Evolutionary conservation across 495 filamentous ascomycete genomes (phyloP).

Genomic region (Neurospora intermedia): DNA sequence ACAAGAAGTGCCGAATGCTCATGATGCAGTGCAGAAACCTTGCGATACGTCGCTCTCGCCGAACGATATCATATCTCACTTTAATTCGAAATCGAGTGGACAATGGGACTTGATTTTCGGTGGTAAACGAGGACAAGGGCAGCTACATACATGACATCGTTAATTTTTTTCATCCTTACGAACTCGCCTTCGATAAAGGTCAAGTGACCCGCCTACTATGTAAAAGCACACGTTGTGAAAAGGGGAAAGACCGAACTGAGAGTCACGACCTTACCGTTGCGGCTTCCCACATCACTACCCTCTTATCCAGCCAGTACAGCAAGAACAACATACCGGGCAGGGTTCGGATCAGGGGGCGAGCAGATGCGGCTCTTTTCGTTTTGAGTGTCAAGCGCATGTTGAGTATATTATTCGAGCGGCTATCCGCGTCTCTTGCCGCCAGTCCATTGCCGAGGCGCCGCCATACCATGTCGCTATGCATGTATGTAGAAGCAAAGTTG

Average conservation of each 20-base stretch:
- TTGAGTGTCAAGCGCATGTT: not conserved
- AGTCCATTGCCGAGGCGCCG: not conserved
- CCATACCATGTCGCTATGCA: not conserved
- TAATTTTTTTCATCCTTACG: not conserved
- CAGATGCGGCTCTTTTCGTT: not conserved
- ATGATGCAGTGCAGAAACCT: not conserved
- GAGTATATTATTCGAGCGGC: not conserved
- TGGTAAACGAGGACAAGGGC: not conserved
- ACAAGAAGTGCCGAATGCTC: not conserved
- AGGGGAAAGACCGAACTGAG: not conserved
- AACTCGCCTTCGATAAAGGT: not conserved
- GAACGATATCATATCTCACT: not conserved
- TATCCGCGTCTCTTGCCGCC: not conserved
- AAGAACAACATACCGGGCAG: not conserved
- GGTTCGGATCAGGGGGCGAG: not conserved
- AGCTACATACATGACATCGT: not conserved
- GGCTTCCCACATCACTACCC: not conserved
- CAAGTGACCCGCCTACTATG: not conserved
- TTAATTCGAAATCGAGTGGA: not conserved
- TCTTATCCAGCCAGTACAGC: not conserved
- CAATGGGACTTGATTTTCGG: not conserved
- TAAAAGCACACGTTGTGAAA: not conserved
- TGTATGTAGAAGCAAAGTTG: not conserved
- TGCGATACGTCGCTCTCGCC: not conserved
- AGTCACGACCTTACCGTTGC: not conserved